These are phyloP conservation scores for Pseudogymnoascus sp. DNA, from an alignment of 2,329 filamentous ascomycete species.

Conservation along the genomic window DNA sequence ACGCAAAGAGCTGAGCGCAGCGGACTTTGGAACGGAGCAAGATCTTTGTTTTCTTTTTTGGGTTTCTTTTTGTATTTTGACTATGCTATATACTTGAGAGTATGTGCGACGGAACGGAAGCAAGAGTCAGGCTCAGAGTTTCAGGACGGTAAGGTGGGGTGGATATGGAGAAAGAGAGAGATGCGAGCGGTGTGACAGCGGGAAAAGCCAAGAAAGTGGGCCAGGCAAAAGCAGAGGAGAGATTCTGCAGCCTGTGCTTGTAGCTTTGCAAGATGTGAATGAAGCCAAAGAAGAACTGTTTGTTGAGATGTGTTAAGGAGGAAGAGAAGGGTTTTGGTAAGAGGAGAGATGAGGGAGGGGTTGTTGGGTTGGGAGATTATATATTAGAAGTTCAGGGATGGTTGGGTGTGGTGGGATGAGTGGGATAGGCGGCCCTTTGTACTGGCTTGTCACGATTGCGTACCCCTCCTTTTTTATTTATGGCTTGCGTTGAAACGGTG, in stretches of 20 bases:
- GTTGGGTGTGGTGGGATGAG: constrained; percentile 8
- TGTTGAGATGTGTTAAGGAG: neutral
- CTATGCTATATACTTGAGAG: constrained; percentile 34
- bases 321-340: constrained; percentile 4
- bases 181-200: constrained; percentile 8
- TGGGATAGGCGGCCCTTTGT: constrained; percentile 2
- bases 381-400: neutral
- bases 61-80: constrained; percentile 39
- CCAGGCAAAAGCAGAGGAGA: constrained; percentile 5
- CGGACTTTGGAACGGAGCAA: constrained; percentile 26
- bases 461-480: neutral
- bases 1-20: constrained; percentile 18
- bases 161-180: constrained; percentile 12
- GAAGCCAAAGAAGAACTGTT: constrained; percentile 8
- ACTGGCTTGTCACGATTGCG: neutral
- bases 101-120: constrained; percentile 30
- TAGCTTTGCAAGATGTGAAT: constrained; percentile 3
- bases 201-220: constrained; percentile 9
- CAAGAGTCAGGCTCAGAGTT: constrained; percentile 19
- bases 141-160: constrained; percentile 14
- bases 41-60: constrained; percentile 14
- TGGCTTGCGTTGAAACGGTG: neutral
- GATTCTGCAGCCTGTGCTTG: constrained; percentile 11
- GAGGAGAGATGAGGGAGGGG: constrained; percentile 1
- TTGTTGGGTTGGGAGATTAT: neutral